Conservation (phyloP, 495 filamentous ascomycete species). For the Daldinia concentrica region DNA sequence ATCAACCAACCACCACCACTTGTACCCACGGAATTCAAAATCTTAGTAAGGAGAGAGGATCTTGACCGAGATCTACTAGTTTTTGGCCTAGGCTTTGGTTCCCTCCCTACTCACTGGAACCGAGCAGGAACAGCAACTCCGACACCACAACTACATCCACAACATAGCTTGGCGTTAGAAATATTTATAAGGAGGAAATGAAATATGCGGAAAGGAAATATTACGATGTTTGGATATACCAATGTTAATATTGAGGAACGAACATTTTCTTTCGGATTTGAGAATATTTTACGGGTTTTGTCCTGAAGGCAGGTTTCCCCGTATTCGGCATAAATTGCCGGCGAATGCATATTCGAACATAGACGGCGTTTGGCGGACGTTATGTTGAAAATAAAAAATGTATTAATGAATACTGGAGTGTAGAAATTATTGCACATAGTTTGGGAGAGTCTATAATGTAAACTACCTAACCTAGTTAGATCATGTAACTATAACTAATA, state of each 20-base stretch:
- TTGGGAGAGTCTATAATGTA: neutral
- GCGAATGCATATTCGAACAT: slow-evolving; percentile 26
- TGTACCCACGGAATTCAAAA: neutral
- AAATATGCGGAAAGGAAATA: neutral
- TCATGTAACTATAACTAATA: neutral
- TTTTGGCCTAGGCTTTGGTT: no score
- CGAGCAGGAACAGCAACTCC: neutral
- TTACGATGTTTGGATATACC: neutral
- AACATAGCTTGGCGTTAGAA: neutral
- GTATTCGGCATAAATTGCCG: slow-evolving; percentile 27
- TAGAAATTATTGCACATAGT: no score
- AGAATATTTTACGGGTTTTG: slow-evolving; percentile 35
- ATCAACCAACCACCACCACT: neutral
- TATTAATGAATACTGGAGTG: neutral
- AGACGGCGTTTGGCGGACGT: no score
- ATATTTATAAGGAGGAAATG: neutral
- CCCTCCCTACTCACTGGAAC: neutral
- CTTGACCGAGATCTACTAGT: neutral
- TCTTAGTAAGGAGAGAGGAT: neutral
- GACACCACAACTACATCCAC: neutral
- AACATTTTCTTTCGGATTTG: neutral
- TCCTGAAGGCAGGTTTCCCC: slow-evolving; percentile 32
- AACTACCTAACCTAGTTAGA: no score
- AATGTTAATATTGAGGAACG: neutral
- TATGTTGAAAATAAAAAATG: neutral